Percentiles rank a stretch among this genome's conserved stretches.
Conservation (phyloP, 495 filamentous ascomycete genomes). For the Hypoxylon intermedium region DNA sequence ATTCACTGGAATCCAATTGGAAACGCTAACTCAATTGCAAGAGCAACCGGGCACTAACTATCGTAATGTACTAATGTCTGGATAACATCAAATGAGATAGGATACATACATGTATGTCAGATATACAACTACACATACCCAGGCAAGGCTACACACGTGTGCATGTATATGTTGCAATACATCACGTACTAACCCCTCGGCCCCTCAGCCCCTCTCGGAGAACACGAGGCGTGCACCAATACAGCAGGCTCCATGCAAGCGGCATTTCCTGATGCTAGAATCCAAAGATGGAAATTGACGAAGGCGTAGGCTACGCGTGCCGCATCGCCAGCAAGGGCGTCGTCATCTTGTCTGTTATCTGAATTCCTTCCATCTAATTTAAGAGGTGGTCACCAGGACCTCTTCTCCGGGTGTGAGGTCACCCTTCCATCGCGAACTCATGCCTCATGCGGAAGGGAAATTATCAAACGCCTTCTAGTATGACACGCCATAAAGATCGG, state of each 20-base stretch:
- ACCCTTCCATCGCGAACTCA: constrained; percentile 29
- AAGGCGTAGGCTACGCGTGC: too few relatives aligned
- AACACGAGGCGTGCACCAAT: constrained; percentile 16
- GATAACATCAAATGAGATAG: too few relatives aligned
- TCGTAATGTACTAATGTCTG: too few relatives aligned
- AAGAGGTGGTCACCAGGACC: constrained; percentile 8
- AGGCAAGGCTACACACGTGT: too few relatives aligned
- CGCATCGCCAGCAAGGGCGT: too few relatives aligned
- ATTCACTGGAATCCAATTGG: not conserved
- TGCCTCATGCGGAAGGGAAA: constrained; percentile 29
- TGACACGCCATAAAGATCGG: constrained; percentile 35
- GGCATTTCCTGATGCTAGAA: constrained; percentile 10
- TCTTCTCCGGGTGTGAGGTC: constrained; percentile 5
- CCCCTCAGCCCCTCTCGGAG: not conserved
- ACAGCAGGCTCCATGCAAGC: constrained; percentile 3
- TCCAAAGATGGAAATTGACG: not conserved
- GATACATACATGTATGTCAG: not conserved
- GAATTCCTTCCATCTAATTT: constrained; percentile 3
- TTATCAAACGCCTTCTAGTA: constrained; percentile 19
- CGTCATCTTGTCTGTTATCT: too few relatives aligned
- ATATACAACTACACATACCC: too few relatives aligned
- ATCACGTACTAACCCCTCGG: too few relatives aligned
- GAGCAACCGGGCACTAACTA: too few relatives aligned
- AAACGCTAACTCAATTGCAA: not conserved
- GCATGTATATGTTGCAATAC: too few relatives aligned